These are phyloP conservation scores for Podaxis sp. DNA, from an alignment of 768 basidiomycete genomes.

Conservation along the genomic window DNA sequence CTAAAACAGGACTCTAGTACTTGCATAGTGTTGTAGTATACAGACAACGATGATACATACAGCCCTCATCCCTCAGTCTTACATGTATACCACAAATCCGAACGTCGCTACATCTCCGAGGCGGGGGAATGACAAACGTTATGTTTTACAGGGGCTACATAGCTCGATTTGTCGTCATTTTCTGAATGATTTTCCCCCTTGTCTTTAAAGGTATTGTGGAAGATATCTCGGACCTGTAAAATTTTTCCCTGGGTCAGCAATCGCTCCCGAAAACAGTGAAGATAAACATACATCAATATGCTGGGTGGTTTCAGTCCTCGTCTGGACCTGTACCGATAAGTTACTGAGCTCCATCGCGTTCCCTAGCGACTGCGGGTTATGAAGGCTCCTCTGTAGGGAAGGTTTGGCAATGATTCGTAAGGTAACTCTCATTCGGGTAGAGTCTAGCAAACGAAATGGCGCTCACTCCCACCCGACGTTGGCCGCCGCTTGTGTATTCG, in stretches of 20 bases:
- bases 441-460: not conserved
- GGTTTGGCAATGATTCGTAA: not conserved
- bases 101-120: not conserved
- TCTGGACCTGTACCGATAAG: constrained; percentile 22
- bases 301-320: constrained; percentile 24
- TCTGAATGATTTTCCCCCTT: not conserved
- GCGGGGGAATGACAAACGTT: not conserved
- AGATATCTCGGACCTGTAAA: constrained; percentile 2
- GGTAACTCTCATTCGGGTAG: not conserved
- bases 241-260: not conserved
- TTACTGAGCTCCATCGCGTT: constrained; percentile 23
- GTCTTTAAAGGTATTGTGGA: not conserved
- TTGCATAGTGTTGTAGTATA: not conserved
- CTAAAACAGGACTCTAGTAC: not conserved
- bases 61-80: not conserved
- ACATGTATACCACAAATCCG: not conserved
- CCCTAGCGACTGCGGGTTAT: not conserved
- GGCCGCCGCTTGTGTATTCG: not conserved
- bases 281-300: constrained; percentile 26
- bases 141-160: not conserved
- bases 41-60: not conserved
- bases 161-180: not conserved
- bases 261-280: not conserved
- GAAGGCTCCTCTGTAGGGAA: not conserved
- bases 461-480: constrained; percentile 12